These are phyloP conservation scores for Dendryphion nanum DNA, from an alignment of 2,329 filamentous ascomycete genomes.

Conservation along the genomic window DNA sequence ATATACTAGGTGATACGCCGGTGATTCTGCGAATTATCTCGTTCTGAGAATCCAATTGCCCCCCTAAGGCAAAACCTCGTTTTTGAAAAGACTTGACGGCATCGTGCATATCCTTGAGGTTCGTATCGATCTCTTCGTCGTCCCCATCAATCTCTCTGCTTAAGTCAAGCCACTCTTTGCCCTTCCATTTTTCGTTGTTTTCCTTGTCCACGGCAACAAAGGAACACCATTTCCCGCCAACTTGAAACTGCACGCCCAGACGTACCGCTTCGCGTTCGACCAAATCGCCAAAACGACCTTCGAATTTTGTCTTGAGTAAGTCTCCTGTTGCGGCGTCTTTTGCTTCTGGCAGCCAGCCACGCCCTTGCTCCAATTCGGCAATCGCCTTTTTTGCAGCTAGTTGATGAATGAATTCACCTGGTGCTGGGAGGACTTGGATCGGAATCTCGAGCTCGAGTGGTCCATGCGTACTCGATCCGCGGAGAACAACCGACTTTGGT, in stretches of 20 bases:
- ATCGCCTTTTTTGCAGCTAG: slow-evolving; percentile 68
- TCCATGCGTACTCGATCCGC: slow-evolving; percentile 56
- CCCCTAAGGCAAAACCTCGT: too few species aligned
- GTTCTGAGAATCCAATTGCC: too few species aligned
- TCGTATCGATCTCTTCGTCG: too few species aligned
- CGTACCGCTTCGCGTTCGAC: slow-evolving; percentile 65
- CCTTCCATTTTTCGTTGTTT: slow-evolving; percentile 8
- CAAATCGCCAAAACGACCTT: slow-evolving; percentile 57
- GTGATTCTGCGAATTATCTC: too few species aligned
- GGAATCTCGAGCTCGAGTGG: slow-evolving; percentile 65
- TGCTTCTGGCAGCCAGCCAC: slow-evolving; percentile 57
- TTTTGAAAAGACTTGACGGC: too few species aligned
- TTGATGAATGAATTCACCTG: slow-evolving; percentile 63
- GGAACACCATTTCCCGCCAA: slow-evolving; percentile 68
- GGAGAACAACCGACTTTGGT: slow-evolving; percentile 58
- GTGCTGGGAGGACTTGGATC: slow-evolving; percentile 49
- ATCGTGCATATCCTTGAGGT: neutral
- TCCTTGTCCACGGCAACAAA: slow-evolving; percentile 65
- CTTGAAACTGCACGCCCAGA: slow-evolving; percentile 64
- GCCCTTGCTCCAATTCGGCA: slow-evolving; percentile 67
- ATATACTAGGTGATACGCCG: too few species aligned
- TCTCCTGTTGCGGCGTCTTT: slow-evolving; percentile 37
- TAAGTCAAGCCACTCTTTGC: slow-evolving; percentile 29
- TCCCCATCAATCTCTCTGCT: too few species aligned
- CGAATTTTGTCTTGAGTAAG: slow-evolving; percentile 41